Evolutionary conservation across 352 stramenopile genomes (phyloP).

Genomic region (Phytophthora aleatoria): DNA sequence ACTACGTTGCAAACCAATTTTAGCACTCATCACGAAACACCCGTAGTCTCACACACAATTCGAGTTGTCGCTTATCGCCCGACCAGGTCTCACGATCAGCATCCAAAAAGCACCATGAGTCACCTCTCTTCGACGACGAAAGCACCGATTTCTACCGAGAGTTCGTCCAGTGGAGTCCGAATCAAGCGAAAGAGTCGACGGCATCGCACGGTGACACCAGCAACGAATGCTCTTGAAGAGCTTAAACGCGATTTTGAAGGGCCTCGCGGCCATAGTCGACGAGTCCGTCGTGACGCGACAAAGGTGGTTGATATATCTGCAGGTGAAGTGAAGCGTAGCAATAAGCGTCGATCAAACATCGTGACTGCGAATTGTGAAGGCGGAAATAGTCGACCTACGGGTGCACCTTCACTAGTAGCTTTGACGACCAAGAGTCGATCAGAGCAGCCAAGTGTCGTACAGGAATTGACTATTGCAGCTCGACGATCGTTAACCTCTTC

Average conservation of each 20-base stretch:
- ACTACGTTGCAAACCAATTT: too few relatives aligned
- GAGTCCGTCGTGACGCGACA: slow-evolving; percentile 7
- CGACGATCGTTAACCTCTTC: slow-evolving; percentile 46
- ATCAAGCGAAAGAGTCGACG: slow-evolving; percentile 35
- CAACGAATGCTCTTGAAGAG: slow-evolving; percentile 6
- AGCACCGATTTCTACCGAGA: slow-evolving; percentile 7
- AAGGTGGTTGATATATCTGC: not conserved
- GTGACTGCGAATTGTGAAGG: not conserved
- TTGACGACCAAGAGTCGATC: not conserved
- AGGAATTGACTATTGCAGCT: slow-evolving; percentile 8
- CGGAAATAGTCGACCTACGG: slow-evolving; percentile 9
- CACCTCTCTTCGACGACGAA: slow-evolving; percentile 14
- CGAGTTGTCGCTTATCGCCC: not conserved
- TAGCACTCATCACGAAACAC: slow-evolving; percentile 1
- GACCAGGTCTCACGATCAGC: too few relatives aligned
- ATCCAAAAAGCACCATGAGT: slow-evolving; percentile 12
- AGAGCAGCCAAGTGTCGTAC: not conserved
- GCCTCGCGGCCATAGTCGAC: slow-evolving; percentile 8
- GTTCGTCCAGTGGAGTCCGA: slow-evolving; percentile 9
- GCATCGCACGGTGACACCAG: not conserved
- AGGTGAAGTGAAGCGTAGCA: slow-evolving; percentile 4
- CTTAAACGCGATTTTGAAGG: slow-evolving; percentile 4
- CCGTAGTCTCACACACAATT: slow-evolving; percentile 5
- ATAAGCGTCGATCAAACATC: slow-evolving; percentile 2
- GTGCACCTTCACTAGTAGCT: not conserved